Evolutionary conservation across 176 grass and related monocot genomes (phyloP).

Genomic region (Oryza coarctata): DNA sequence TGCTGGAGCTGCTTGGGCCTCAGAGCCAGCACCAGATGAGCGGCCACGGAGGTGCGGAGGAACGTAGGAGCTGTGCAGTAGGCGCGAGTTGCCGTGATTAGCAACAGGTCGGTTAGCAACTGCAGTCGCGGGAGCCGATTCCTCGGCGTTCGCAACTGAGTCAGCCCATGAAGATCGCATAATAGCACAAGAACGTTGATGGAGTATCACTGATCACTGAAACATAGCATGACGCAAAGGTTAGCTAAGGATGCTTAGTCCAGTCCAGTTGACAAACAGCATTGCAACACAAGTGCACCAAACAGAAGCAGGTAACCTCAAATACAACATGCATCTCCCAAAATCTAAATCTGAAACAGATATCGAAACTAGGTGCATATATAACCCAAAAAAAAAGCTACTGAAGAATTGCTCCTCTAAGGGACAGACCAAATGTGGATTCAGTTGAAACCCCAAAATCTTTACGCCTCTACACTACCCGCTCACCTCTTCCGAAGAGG

Average conservation of each 20-base stretch:
- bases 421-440: too few relatives aligned
- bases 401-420: too few relatives aligned
- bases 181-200: slow-evolving; percentile 42
- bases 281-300: background rate
- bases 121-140: slow-evolving; percentile 66
- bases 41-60: slow-evolving; percentile 85
- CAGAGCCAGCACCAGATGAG: background rate
- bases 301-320: background rate
- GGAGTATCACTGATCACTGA: background rate
- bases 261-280: background rate
- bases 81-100: slow-evolving; percentile 38
- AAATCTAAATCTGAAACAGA: background rate
- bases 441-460: too few relatives aligned
- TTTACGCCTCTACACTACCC: too few relatives aligned
- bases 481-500: too few relatives aligned
- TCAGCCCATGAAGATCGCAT: slow-evolving; percentile 99
- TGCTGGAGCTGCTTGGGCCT: background rate
- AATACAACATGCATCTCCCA: background rate
- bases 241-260: background rate
- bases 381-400: too few relatives aligned
- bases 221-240: background rate
- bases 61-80: slow-evolving; percentile 59
- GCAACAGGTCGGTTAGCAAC: slow-evolving; percentile 29
- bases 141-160: slow-evolving; percentile 95
- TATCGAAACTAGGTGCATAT: background rate